Percentiles rank a stretch among this genome's conserved stretches.
Evolutionary conservation across 2,329 filamentous ascomycete genomes (phyloP).

Genomic region (Samsoniella hepiali): DNA sequence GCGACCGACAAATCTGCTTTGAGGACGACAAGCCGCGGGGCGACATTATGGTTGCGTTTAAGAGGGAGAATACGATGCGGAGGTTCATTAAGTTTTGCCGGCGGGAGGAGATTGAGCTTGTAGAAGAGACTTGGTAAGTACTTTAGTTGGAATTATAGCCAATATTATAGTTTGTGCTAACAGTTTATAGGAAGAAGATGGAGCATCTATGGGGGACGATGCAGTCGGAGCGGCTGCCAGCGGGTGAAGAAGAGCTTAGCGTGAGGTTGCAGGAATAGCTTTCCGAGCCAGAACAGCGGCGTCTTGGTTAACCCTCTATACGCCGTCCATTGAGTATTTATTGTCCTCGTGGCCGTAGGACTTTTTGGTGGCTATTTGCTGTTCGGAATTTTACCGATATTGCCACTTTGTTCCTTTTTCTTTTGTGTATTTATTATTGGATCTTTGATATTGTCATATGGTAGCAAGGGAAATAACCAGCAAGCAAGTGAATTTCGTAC

Average conservation of each 20-base stretch:
- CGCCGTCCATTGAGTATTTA: too few relatives aligned
- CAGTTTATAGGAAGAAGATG: constrained; percentile 33
- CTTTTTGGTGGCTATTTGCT: not conserved
- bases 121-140: constrained; percentile 41
- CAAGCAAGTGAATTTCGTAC: not conserved
- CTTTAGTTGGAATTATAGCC: too few relatives aligned
- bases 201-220: constrained; percentile 35
- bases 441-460: not conserved
- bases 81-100: constrained; percentile 49
- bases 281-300: constrained; percentile 18
- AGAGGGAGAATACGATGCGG: constrained; percentile 49
- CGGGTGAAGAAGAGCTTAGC: constrained; percentile 27
- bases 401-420: not conserved
- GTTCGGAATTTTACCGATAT: not conserved
- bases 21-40: constrained; percentile 38
- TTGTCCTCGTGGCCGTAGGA: not conserved
- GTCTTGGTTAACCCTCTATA: not conserved
- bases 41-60: constrained; percentile 50
- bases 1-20: constrained; percentile 27
- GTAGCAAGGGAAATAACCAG: not conserved
- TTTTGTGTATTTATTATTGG: not conserved
- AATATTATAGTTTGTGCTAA: constrained; percentile 19
- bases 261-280: constrained; percentile 27
- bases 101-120: constrained; percentile 41
- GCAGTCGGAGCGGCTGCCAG: constrained; percentile 32